phyloP scores from a whole-genome alignment of 2,329 filamentous ascomycete genomes.

The Gnomoniopsis sp. region DNA sequence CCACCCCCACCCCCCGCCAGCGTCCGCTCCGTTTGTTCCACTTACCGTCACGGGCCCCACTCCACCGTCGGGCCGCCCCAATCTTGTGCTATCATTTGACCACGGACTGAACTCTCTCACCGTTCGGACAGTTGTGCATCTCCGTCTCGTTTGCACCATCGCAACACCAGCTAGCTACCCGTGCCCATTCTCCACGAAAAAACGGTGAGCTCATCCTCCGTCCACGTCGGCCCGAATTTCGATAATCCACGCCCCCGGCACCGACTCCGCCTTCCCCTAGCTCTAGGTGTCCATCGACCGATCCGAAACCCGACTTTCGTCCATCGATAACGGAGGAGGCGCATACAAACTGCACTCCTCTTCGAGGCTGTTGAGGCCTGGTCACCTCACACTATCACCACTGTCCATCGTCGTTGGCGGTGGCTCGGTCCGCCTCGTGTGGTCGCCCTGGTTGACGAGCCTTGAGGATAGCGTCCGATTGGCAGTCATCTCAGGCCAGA shows the following conservation, averaged over 20 bases:
- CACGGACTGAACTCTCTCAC: neutral
- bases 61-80: neutral
- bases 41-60: neutral
- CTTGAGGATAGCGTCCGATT: constrained; percentile 9
- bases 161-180: too few relatives aligned
- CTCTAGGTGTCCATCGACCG: neutral
- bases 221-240: neutral
- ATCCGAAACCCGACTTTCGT: neutral
- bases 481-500: constrained; percentile 6
- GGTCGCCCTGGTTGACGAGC: constrained; percentile 4
- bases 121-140: neutral
- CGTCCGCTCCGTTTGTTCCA: neutral
- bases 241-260: neutral
- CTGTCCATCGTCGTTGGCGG: neutral
- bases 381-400: neutral
- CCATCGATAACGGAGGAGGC: neutral
- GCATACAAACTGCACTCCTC: neutral
- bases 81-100: neutral
- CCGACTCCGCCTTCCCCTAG: too few relatives aligned
- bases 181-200: constrained; percentile 1
- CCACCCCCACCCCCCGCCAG: neutral
- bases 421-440: neutral
- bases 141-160: neutral
- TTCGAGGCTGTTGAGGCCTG: neutral
- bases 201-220: constrained; percentile 8